Percentiles rank a stretch among this genome's conserved stretches.
These are phyloP conservation scores for Taphrina confusa DNA, from an alignment of 1,139 yeast species.

Conservation along the genomic window DNA sequence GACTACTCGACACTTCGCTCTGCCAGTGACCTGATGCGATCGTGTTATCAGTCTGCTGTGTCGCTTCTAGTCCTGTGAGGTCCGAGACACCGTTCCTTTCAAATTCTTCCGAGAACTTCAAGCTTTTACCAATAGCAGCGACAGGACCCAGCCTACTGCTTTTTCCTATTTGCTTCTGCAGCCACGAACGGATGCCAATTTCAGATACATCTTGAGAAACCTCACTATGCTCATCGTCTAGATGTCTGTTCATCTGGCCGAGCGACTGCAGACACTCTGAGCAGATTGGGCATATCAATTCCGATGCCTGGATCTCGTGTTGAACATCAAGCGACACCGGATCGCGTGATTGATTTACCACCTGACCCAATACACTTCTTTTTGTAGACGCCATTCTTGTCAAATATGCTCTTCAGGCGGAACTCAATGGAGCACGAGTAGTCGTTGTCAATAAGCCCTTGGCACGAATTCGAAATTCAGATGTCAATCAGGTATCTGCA, in stretches of 20 bases:
- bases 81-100: slow-evolving; percentile 31
- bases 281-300: slow-evolving; percentile 85
- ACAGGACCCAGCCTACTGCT: slow-evolving; percentile 44
- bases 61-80: slow-evolving; percentile 26
- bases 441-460: too few relatives aligned
- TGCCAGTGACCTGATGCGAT: slow-evolving; percentile 68
- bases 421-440: too few relatives aligned
- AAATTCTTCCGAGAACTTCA: slow-evolving; percentile 16
- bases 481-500: too few relatives aligned
- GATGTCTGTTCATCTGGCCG: slow-evolving; percentile 63
- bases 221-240: slow-evolving; percentile 66
- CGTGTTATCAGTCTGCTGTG: slow-evolving; percentile 41
- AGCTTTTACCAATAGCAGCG: slow-evolving; percentile 10
- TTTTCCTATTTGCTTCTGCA: slow-evolving; percentile 42
- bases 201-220: slow-evolving; percentile 46
- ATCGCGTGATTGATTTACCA: too few relatives aligned
- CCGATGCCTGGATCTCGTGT: too few relatives aligned
- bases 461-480: too few relatives aligned
- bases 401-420: too few relatives aligned
- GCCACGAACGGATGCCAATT: slow-evolving; percentile 49
- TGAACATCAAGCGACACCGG: too few relatives aligned
- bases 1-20: slow-evolving; percentile 49
- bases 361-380: too few relatives aligned
- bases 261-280: slow-evolving; percentile 59
- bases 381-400: too few relatives aligned